Evolutionary conservation across 805 yeast genomes (phyloP).

Genomic region (Kodamaea nitidulidarum): DNA sequence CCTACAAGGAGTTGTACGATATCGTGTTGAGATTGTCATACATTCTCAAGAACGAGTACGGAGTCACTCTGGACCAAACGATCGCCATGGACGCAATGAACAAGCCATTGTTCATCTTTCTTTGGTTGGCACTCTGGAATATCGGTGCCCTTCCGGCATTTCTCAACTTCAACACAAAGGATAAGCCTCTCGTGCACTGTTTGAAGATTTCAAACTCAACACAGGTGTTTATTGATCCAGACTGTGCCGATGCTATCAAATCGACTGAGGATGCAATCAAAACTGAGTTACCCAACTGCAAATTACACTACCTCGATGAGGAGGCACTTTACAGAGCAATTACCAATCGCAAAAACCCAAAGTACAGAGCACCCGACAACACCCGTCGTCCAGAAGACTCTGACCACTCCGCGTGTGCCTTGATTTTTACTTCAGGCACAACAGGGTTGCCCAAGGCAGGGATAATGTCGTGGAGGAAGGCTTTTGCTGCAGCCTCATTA

Average conservation of each 20-base stretch:
- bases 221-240: conserved; percentile 72
- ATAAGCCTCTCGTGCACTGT: conserved; percentile 75
- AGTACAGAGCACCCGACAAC: conserved; percentile 51
- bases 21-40: conserved; percentile 63
- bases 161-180: conserved; percentile 73
- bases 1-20: conserved; percentile 66
- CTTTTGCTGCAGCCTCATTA: conserved; percentile 62
- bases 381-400: conserved; percentile 56
- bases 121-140: conserved; percentile 88
- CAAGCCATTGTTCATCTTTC: conserved; percentile 72
- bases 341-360: conserved; percentile 38
- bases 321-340: conserved; percentile 41
- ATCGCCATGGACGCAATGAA: conserved; percentile 77
- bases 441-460: conserved; percentile 95
- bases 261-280: conserved; percentile 44
- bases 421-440: conserved; percentile 90
- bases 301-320: conserved; percentile 51
- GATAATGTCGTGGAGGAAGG: conserved; percentile 86
- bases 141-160: conserved; percentile 88
- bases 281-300: conserved; percentile 32
- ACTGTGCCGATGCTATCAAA: conserved; percentile 49
- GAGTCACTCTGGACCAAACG: conserved; percentile 60
- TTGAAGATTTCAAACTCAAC: conserved; percentile 60
- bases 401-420: conserved; percentile 61
- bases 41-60: conserved; percentile 58